phyloP scores from a whole-genome alignment of 306 rosid genomes.

The Pterocarpus santalinus region DNA sequence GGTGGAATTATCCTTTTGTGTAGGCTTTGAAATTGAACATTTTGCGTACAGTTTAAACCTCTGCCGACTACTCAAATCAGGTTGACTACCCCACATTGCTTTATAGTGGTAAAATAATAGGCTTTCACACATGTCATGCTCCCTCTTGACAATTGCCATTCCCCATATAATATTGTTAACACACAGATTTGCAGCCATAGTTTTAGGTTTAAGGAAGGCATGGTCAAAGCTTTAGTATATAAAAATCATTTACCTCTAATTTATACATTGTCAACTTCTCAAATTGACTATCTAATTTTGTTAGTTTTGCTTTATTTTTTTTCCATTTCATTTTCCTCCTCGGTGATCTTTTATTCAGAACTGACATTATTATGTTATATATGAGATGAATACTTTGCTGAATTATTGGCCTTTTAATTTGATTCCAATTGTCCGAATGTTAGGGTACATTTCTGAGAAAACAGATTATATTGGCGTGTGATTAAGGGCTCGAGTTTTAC shows the following conservation, averaged over 20 bases:
- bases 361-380: constrained; percentile 45
- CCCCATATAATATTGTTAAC: constrained; percentile 35
- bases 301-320: not conserved
- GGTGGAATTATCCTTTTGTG: constrained; percentile 14
- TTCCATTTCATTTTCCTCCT: constrained; percentile 11
- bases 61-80: constrained; percentile 67
- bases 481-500: constrained; percentile 49
- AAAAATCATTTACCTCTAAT: constrained; percentile 46
- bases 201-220: constrained; percentile 67
- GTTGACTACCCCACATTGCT: constrained; percentile 54
- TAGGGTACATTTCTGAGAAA: constrained; percentile 58
- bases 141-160: constrained; percentile 49
- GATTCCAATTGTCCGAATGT: constrained; percentile 76
- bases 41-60: constrained; percentile 61
- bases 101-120: constrained; percentile 44
- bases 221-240: constrained; percentile 49
- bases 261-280: constrained; percentile 62
- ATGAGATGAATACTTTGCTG: constrained; percentile 40
- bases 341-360: constrained; percentile 52
- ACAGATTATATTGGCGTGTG: constrained; percentile 50
- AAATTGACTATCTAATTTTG: constrained; percentile 38
- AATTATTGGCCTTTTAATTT: constrained; percentile 55
- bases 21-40: constrained; percentile 37
- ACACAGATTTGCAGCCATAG: constrained; percentile 60
- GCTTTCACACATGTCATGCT: constrained; percentile 59